Percentiles rank a stretch among this genome's conserved stretches.
Evolutionary conservation across 441 rosid genomes (phyloP).

Genomic region (Mallotus japonicus): DNA sequence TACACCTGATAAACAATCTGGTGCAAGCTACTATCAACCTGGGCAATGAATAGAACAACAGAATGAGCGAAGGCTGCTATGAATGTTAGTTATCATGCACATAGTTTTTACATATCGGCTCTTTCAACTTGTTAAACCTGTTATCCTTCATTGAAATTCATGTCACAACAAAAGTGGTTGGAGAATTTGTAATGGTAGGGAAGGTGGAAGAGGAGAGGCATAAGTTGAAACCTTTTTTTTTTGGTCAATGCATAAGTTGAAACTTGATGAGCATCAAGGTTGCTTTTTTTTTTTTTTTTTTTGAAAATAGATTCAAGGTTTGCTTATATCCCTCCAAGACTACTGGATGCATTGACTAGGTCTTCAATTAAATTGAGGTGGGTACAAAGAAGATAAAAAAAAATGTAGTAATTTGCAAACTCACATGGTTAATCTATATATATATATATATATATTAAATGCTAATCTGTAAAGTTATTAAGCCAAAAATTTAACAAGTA

Average conservation of each 20-base stretch:
- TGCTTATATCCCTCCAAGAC: no score
- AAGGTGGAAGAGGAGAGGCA: background rate
- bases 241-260: background rate
- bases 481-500: no score
- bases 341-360: no score
- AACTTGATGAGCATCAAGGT: background rate
- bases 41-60: background rate
- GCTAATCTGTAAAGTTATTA: no score
- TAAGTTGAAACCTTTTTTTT: background rate
- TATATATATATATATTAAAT: no score
- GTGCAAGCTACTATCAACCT: conserved; percentile 3
- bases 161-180: background rate
- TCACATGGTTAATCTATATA: no score
- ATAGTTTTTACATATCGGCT: background rate
- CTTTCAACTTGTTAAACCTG: background rate
- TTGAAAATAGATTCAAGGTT: background rate
- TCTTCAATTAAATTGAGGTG: no score
- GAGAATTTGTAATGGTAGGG: background rate
- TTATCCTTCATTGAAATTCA: background rate
- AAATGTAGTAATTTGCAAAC: no score
- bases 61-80: background rate
- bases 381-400: no score
- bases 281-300: no score
- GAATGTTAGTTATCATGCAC: background rate
- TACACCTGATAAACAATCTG: background rate